Base-by-base conservation (phyloP, 164 flowering plant species). In the Chloranthus sessilifolius region DNA sequence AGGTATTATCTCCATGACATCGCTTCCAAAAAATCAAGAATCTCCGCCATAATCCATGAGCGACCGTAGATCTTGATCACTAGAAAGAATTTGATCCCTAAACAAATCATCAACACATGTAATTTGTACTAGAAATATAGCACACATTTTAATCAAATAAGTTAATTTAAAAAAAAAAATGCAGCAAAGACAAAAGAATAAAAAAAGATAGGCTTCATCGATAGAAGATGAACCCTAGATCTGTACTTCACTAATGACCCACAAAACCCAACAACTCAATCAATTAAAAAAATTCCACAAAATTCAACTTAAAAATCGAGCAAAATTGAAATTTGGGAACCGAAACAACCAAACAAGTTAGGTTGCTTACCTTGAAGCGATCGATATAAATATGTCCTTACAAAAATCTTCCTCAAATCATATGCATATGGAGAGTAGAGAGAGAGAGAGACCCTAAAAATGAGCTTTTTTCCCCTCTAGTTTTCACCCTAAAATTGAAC, bases 1-100 rank as follows among this genome's bases (percentile, higher is more conserved):
- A 16, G 77, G 48, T 12, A 72, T 61, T 14, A 75, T 63, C 29
- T 76, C 79, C 12, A 74, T 82, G 30, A 65, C 82, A 70, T 74
- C 73, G 39, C 70, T 81, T 28, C 71, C 61, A 21, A 76, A 45
- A 53, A 65, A 69, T 30, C 74, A 63, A 21, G 53, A 53, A 19
- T 73, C 77, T 23, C 75, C 67, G 27, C 73, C 71, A 39, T 67
- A 73, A 56, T 76, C 83, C 90, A 82, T 82, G 12, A 16, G n/a
- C n/a, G n/a, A n/a, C n/a, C n/a, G n/a, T n/a, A n/a, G 15, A 24
- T 6, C 12, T 17, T n/a, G 9, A 21, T 0, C 1, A 11, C 41
- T 11, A 3, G 6, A 14, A n/a, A n/a, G n/a, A n/a, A n/a, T n/a
- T n/a, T n/a, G n/a, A n/a, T n/a, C n/a, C n/a, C n/a, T n/a, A n/a